Evolutionary conservation across 139 green algal genomes (phyloP), one percentile per base, ranked within the genome.

Genomic region (Coelastrella sp.): DNA sequence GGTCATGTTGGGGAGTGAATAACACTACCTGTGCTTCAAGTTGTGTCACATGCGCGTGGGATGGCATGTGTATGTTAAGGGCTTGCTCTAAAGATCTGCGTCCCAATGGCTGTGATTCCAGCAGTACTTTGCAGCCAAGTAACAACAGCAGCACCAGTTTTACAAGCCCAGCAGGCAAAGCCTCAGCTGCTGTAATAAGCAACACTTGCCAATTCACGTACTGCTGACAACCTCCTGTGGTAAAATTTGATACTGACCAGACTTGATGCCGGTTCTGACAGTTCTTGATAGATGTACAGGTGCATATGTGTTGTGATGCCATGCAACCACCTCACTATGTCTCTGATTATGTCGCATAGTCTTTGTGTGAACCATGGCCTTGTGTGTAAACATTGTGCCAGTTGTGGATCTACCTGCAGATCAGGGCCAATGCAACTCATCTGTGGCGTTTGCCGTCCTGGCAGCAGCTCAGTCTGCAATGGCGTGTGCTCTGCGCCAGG

Each of bases 381-480:
- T 23, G 7, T 80, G 74, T 16, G 8, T 47, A 47, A 3, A 47
- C 71, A 8, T 8, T 80, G 14, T 17, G 22, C 22, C 74, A 80
- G 22, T 32, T 19, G 74, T 32, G 13, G n/a, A 73, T 20, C 8
- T 59, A 16, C 7, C 22, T 58, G 80, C 80, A 85, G 80, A 73
- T 84, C 78, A 84, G 47, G 78, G 78, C 56, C 54, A 73, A 5
- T 85, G 80, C 58, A 73, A 85, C 22, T 57, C 57, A 54, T 85
- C 58, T 57, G 80, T 85, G 17, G 80, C 59, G 3, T 85, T 85
- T 73, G 80, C 80, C 3, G 7, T 85, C 56, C 58, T 88, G 8
- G 83, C 64, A 32, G 83, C 83, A 80, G 83, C 64, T 13, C 66
- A 88, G 83, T 88, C 83, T 5, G 83, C 83, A 32, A 78, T 78